These are phyloP conservation scores for Sporothrix dimorphospora DNA, from an alignment of 2,329 filamentous ascomycete genomes.

Conservation along the genomic window DNA sequence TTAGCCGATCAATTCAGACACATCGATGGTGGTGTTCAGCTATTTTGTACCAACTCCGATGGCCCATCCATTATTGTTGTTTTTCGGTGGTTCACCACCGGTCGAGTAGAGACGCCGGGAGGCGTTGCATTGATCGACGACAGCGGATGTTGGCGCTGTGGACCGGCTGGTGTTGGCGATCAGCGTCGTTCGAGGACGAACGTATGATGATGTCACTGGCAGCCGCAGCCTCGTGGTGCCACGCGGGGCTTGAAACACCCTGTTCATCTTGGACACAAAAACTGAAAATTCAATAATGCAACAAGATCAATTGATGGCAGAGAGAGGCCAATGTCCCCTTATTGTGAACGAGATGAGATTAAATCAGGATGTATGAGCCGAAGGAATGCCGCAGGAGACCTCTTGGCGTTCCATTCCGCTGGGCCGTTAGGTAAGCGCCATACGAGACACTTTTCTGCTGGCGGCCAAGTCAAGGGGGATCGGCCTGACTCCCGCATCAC, in stretches of 20 bases:
- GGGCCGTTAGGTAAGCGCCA: constrained; percentile 8
- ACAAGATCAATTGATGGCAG: too few species aligned
- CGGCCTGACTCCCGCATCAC: background rate
- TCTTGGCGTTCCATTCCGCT: background rate
- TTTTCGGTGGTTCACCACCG: background rate
- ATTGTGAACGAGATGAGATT: background rate
- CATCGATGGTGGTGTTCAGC: background rate
- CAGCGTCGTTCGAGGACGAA: background rate
- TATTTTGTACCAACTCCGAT: background rate
- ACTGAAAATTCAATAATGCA: too few species aligned
- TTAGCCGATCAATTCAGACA: background rate
- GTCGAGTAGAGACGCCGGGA: background rate
- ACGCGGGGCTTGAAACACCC: background rate
- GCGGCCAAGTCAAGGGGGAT: background rate
- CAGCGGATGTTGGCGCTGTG: background rate
- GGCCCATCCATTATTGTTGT: background rate
- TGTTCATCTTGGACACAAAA: background rate
- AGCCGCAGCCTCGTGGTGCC: constrained; percentile 10
- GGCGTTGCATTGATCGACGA: background rate
- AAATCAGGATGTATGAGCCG: background rate
- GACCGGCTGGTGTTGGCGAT: background rate
- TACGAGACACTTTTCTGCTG: background rate
- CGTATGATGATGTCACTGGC: constrained; percentile 7
- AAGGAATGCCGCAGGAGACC: background rate
- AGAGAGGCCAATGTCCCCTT: background rate